A percentile compares a stretch with the other conserved stretches of the same genome.
These are phyloP conservation scores for Fusarium sp. DNA, from an alignment of 2,329 filamentous ascomycete species.

Conservation along the genomic window DNA sequence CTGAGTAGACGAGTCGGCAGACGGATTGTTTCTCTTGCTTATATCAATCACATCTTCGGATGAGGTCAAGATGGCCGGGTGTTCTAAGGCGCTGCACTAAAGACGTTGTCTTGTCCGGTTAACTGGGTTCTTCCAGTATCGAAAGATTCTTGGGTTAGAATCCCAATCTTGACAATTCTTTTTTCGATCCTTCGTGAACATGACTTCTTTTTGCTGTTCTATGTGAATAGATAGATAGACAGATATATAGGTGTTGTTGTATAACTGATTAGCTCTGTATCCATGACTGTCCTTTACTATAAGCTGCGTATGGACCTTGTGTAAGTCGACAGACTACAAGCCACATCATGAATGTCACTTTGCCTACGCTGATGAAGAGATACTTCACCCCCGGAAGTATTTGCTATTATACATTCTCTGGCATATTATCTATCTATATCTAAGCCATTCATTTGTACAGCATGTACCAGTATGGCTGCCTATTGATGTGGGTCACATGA, in stretches of 20 bases:
- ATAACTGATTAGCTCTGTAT: background rate
- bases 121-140: background rate
- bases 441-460: background rate
- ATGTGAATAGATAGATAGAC: no score
- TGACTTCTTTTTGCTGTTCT: background rate
- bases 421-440: background rate
- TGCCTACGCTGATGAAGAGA: background rate
- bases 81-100: background rate
- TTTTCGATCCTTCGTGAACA: fast-evolving
- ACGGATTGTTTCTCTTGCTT: fast-evolving
- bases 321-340: background rate
- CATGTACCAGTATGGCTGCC: background rate
- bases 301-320: background rate
- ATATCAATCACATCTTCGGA: background rate
- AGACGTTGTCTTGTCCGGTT: background rate
- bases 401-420: background rate
- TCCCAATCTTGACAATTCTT: background rate
- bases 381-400: background rate
- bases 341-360: background rate
- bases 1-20: fast-evolving
- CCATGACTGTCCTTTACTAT: background rate
- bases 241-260: background rate
- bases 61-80: background rate
- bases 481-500: conserved; percentile 41
- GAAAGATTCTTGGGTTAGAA: background rate